Evolutionary conservation across 2,329 filamentous ascomycete genomes (phyloP).

Genomic region (Penicillium sp.): DNA sequence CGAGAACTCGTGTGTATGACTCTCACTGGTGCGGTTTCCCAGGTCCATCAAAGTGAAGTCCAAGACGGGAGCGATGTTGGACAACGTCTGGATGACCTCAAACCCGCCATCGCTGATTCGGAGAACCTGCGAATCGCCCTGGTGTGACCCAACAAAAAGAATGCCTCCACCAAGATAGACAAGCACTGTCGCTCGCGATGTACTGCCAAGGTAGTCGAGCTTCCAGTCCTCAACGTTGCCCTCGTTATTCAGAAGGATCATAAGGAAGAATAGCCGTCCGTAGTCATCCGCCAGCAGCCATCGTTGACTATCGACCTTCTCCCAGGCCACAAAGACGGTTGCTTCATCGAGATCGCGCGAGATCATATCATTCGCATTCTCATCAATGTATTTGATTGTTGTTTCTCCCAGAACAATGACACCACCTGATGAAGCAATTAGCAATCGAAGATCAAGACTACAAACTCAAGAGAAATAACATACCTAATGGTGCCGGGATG

Average conservation of each 20-base stretch:
- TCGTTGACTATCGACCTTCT: slow-evolving; percentile 69
- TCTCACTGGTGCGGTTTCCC: slow-evolving; percentile 74
- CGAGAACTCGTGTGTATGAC: slow-evolving; percentile 80
- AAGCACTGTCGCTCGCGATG: slow-evolving; percentile 69
- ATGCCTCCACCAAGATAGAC: slow-evolving; percentile 65
- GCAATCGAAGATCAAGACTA: slow-evolving; percentile 46
- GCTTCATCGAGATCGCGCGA: slow-evolving; percentile 64
- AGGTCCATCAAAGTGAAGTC: slow-evolving; percentile 97
- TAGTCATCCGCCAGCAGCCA: slow-evolving; percentile 93
- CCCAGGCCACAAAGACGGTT: slow-evolving; percentile 89
- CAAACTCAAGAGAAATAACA: slow-evolving; percentile 13
- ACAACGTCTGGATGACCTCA: slow-evolving; percentile 66
- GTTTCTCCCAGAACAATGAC: slow-evolving; percentile 74
- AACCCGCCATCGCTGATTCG: slow-evolving; percentile 58
- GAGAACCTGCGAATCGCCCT: slow-evolving; percentile 84
- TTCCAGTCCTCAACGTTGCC: slow-evolving; percentile 68
- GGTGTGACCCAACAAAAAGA: slow-evolving; percentile 85
- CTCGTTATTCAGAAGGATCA: slow-evolving; percentile 61
- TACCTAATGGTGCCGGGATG: slow-evolving; percentile 52
- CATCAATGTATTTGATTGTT: slow-evolving; percentile 77
- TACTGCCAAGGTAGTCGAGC: slow-evolving; percentile 61
- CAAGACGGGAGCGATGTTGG: slow-evolving; percentile 84
- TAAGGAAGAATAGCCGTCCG: slow-evolving; percentile 76
- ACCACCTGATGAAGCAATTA: slow-evolving; percentile 53
- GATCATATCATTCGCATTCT: slow-evolving; percentile 62